Evolutionary conservation across 139 green algal genomes (phyloP).

Genomic region (Nannochloris sp.): DNA sequence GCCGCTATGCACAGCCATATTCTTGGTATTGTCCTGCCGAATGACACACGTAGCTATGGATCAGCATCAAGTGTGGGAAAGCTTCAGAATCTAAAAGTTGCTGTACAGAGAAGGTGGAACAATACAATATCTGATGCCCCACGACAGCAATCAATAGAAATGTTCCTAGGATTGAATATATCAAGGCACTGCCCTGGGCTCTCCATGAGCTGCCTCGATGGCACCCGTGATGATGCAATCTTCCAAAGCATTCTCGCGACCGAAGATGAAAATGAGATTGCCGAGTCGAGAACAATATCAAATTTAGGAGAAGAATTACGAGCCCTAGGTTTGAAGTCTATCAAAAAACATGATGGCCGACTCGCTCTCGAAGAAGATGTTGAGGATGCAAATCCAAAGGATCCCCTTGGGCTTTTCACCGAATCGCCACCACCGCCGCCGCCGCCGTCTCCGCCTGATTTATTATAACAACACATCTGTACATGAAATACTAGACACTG

Average conservation of each 20-base stretch:
- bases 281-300: neutral
- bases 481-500: too few relatives aligned
- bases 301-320: neutral
- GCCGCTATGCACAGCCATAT: conserved; percentile 80
- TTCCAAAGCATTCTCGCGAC: neutral
- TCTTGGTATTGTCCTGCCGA: conserved; percentile 66
- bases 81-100: conserved; percentile 57
- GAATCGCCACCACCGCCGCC: too few relatives aligned
- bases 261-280: neutral
- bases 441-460: too few relatives aligned
- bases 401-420: too few relatives aligned
- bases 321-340: neutral
- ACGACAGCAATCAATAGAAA: conserved; percentile 50
- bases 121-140: conserved; percentile 49
- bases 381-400: too few relatives aligned
- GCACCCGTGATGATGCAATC: neutral
- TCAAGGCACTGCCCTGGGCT: conserved; percentile 37
- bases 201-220: neutral
- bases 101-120: conserved; percentile 61
- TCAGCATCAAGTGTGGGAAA: conserved; percentile 32
- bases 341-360: neutral
- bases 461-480: too few relatives aligned
- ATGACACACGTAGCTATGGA: conserved; percentile 9
- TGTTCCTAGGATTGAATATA: conserved; percentile 74
- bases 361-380: neutral